These are phyloP conservation scores for Hypoxylon sp. DNA, from an alignment of 2,329 filamentous ascomycete genomes.

Conservation along the genomic window DNA sequence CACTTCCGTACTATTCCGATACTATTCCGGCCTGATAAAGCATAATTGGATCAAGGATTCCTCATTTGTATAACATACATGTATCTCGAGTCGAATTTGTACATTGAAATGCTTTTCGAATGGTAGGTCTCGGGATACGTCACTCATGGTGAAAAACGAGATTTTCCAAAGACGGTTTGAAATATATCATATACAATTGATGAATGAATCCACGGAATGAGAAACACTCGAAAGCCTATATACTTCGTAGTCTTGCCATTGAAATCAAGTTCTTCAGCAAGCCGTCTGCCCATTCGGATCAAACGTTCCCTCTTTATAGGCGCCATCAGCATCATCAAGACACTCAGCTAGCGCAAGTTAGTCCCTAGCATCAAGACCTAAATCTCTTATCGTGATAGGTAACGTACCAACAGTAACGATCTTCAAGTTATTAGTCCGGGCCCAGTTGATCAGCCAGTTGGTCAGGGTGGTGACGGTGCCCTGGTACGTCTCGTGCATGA, in stretches of 20 bases:
- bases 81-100: neutral
- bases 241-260: neutral
- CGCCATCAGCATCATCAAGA: slow-evolving; percentile 56
- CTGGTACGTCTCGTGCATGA: slow-evolving; percentile 68
- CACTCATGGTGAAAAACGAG: too few species aligned
- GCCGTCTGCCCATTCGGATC: slow-evolving; percentile 51
- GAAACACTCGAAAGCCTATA: neutral
- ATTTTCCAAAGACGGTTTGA: neutral
- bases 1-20: too few species aligned
- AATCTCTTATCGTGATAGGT: slow-evolving; percentile 17
- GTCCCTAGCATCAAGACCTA: neutral
- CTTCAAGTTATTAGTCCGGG: slow-evolving; percentile 60
- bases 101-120: neutral
- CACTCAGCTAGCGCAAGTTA: slow-evolving; percentile 55
- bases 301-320: slow-evolving; percentile 58
- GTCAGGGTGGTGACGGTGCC: slow-evolving; percentile 63
- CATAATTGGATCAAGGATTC: too few species aligned
- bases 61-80: too few species aligned
- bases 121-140: too few species aligned
- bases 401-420: slow-evolving; percentile 64
- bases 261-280: slow-evolving; percentile 45
- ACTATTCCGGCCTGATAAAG: too few species aligned
- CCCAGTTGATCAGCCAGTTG: slow-evolving; percentile 64
- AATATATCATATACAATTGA: slow-evolving; percentile 5
- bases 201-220: neutral